phyloP scores from a whole-genome alignment of 768 basidiomycete genomes.

The Russula sp. region DNA sequence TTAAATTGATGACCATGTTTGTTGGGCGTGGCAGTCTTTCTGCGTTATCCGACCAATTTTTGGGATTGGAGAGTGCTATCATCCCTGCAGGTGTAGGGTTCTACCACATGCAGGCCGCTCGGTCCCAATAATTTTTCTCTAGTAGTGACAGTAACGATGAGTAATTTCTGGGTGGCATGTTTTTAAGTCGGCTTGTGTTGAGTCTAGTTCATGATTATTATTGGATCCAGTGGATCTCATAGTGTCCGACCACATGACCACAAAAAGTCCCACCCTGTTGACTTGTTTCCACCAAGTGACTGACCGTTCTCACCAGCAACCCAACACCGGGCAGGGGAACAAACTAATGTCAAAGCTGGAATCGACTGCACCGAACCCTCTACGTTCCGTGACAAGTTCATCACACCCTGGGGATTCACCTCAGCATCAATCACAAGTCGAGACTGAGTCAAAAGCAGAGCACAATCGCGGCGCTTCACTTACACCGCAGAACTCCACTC shows the following conservation, averaged over 20 bases:
- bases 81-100: no score
- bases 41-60: no score
- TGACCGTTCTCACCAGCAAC: not conserved
- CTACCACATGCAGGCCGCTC: no score
- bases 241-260: not conserved
- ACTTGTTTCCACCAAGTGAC: not conserved
- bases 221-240: no score
- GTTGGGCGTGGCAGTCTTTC: no score
- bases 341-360: not conserved
- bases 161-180: no score
- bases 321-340: not conserved
- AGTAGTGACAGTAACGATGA: no score
- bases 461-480: not conserved
- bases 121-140: no score
- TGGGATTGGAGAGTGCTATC: no score
- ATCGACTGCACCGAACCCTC: not conserved
- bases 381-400: not conserved
- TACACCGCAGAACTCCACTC: not conserved
- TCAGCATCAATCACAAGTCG: not conserved
- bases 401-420: not conserved
- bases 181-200: no score
- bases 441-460: not conserved
- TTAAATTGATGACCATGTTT: no score
- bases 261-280: not conserved
- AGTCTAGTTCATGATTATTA: no score